Evolutionary conservation across 352 stramenopile genomes (phyloP), one percentile per base, ranked within the genome.

Genomic region (Aphanomyces cochlioides): DNA sequence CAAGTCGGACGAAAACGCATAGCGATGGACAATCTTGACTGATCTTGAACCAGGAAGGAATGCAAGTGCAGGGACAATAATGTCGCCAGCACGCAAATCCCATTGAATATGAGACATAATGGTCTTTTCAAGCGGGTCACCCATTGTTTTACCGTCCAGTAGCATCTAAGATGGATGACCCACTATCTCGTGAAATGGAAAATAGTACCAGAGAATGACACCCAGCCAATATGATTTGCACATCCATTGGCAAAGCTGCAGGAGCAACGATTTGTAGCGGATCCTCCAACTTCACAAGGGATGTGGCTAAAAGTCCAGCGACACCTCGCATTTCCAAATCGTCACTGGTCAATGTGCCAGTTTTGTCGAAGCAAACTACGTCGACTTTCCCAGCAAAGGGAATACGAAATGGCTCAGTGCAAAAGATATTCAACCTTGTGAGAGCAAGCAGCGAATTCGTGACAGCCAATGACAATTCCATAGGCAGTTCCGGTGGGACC

Each of bases 361-460:
- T 98, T 74, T 98, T 98, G 79, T 98, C 96, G 72, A 98, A 98
- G 71, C 85, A 97, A 75, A 92, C 97, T 4, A 95, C 74, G 70
- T 96, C 80, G 1, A 98, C 81, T 47, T 91, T 87, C 21, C 95
- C 96, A 38, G 93, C 95, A 36, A 96, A 86, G 10, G 95, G 92
- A 67, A 98, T 98, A 6, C 96, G 88, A 73, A 97, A 98, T 28
- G 90, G 91, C 74, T 98, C 96, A 0, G 95, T 98, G 76, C 94
- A 98, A 74, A 92, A 98, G 19, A 98, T 87, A 67, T 78, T 83
- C 60, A 86, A 74, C 73, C 95, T 95, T 12, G 88, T 87, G 39
- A 98, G 79, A 63, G 87, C 79, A 12, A 88, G 73, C 17, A 98
- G 80, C 66, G 88, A 96, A 65, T 93, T 97, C 8, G 93, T 98